Conservation (phyloP, 257 asterid species). For the Solanum raphanifolium region DNA sequence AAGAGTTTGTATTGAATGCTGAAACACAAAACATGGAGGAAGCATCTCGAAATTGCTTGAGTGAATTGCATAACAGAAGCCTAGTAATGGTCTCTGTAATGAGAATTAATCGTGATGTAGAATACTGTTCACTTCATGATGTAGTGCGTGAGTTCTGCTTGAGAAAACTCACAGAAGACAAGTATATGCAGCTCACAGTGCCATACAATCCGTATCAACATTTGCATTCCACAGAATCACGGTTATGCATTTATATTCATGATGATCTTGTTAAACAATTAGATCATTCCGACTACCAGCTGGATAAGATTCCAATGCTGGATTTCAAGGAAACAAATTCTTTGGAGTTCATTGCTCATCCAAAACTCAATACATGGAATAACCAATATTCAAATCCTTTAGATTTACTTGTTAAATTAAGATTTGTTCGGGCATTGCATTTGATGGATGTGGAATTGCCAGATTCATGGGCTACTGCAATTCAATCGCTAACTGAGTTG, state of each 20-base stretch:
- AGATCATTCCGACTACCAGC: neutral
- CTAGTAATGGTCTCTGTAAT: neutral
- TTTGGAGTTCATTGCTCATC: neutral
- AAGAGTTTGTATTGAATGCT: neutral
- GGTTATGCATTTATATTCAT: neutral
- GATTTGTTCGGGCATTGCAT: neutral
- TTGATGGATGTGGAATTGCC: fast-evolving
- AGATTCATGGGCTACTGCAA: neutral
- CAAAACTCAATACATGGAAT: neutral
- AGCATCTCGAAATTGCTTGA: neutral
- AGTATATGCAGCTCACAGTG: neutral
- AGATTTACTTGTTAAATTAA: neutral
- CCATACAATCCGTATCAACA: neutral
- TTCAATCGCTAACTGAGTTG: neutral
- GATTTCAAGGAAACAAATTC: neutral
- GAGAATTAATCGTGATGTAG: too few species aligned
- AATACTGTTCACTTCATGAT: neutral
- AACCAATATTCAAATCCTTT: neutral
- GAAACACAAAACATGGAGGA: neutral
- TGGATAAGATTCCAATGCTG: neutral
- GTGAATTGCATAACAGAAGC: neutral
- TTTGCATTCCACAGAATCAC: neutral
- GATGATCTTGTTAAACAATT: neutral
- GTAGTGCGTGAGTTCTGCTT: neutral
- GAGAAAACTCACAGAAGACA: neutral